phyloP scores from a whole-genome alignment of 192 early-diverging fungal species.

The Allomyces javanicus region DNA sequence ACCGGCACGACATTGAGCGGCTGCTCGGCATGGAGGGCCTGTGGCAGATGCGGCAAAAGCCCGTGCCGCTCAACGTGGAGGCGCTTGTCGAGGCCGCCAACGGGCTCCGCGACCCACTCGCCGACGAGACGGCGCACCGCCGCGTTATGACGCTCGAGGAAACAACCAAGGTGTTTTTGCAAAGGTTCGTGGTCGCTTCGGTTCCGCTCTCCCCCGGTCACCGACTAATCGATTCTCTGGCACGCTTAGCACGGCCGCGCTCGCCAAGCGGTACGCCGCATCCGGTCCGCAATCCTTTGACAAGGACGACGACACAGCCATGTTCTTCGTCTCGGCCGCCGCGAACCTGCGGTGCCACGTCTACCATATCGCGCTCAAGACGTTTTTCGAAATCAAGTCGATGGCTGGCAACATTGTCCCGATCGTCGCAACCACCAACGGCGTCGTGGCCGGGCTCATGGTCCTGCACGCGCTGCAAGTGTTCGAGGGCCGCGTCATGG shows the following conservation, averaged over 20 bases:
- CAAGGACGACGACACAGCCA: conserved; percentile 80
- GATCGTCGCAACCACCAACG: conserved; percentile 95
- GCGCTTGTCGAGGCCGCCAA: too few relatives aligned
- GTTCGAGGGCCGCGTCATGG: conserved; percentile 11
- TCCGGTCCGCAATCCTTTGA: conserved; percentile 48
- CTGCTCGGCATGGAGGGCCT: conserved; percentile 68
- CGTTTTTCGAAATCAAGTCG: conserved; percentile 74
- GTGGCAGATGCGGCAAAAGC: conserved; percentile 58
- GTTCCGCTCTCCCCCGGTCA: too few relatives aligned
- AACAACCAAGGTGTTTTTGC: conserved; percentile 44
- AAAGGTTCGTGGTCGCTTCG: conserved; percentile 27
- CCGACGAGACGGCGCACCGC: conserved; percentile 28
- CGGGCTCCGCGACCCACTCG: too few relatives aligned
- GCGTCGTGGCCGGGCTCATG: conserved; percentile 84
- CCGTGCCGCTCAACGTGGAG: conserved; percentile 28
- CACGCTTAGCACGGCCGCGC: conserved; percentile 19
- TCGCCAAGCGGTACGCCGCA: conserved; percentile 24
- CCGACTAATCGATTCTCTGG: not conserved
- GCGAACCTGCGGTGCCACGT: conserved; percentile 67
- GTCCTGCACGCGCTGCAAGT: conserved; percentile 70
- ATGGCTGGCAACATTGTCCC: conserved; percentile 99
- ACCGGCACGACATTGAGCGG: conserved; percentile 53
- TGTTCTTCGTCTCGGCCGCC: conserved; percentile 87
- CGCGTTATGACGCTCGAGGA: conserved; percentile 48
- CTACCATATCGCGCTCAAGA: conserved; percentile 61